Base-by-base conservation (phyloP, 2,329 filamentous ascomycete species). In the Dactylellina cionopaga region DNA sequence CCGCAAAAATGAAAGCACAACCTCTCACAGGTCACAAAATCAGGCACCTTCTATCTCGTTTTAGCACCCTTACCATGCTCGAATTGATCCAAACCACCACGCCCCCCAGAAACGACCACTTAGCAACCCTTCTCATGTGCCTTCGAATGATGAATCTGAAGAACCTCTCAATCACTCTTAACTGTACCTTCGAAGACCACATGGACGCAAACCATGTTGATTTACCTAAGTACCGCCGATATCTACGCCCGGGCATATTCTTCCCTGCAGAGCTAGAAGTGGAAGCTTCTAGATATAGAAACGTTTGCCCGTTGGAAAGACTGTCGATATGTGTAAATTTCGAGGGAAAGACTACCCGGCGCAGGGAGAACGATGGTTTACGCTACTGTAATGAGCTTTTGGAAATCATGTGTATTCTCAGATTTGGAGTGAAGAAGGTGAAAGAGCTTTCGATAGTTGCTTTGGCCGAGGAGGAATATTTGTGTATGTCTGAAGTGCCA, bases 221-320 rank as follows among this genome's bases (percentile, higher is more conserved):
- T 27, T 13, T 10, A n/a, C 44, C 41, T 3, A 17, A 3, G 11
- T 44, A n/a, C 7, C 19, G 43, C 15, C 15, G 9, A 19, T 27
- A 11, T n/a, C 11, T 39, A 5, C 35, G 13, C 35, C 35, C 35
- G 5, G 35, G 35, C 4, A 39, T 39, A 13, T 10, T 39, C 3
- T 39, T 39, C 35, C 35, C 35, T 3, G 35, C 5, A 5, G 5
- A n/a, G 3, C 3, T 39, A 5, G 35, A 39, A 13, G 5, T 5
- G 17, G 35, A 10, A 5, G 35, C 35, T 13, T 39, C 15, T 13
- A n/a, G n/a, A n/a, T n/a, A n/a, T n/a, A n/a, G n/a, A n/a, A n/a
- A n/a, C 3, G 31, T 37, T 22, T 55, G 51, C 29, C 51, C 51
- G 22, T 22, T 55, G 3, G 51, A 55, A 29, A 41, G 29, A 33